These are phyloP conservation scores for Cocos nucifera DNA, from an alignment of 176 grass and related monocot genomes.

Conservation along the genomic window DNA sequence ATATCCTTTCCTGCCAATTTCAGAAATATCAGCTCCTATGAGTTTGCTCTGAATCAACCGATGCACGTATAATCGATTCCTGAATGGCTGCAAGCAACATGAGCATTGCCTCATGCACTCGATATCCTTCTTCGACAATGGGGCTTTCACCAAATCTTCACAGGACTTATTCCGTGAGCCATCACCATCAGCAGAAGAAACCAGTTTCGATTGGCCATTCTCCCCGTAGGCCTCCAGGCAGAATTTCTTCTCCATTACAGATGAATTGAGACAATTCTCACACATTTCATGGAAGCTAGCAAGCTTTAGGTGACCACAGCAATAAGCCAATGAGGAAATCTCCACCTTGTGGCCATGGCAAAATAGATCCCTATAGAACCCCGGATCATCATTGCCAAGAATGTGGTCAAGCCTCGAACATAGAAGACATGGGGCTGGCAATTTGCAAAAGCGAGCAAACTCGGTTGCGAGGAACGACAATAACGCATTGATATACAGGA, in stretches of 20 bases:
- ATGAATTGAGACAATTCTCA: constrained; percentile 46
- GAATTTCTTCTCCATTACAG: constrained; percentile 13
- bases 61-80: neutral
- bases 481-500: constrained; percentile 20
- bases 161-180: neutral
- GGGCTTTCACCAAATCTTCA: constrained; percentile 3
- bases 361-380: constrained; percentile 74
- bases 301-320: constrained; percentile 61
- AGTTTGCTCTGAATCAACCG: constrained; percentile 10
- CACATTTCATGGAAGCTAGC: constrained; percentile 41
- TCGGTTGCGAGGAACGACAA: constrained; percentile 54
- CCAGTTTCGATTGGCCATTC: neutral
- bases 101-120: constrained; percentile 27
- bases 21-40: constrained; percentile 20
- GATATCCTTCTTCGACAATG: neutral
- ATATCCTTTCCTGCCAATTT: constrained; percentile 14
- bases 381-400: constrained; percentile 58
- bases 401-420: constrained; percentile 76
- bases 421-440: constrained; percentile 60
- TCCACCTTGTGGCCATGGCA: constrained; percentile 69
- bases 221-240: constrained; percentile 1
- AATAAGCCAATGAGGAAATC: constrained; percentile 76
- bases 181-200: neutral
- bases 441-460: constrained; percentile 61
- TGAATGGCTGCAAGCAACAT: constrained; percentile 39